Percentiles rank a stretch among this genome's conserved stretches.
phyloP scores from a whole-genome alignment of 202 grass and related monocot species.

The Digitaria exilis region DNA sequence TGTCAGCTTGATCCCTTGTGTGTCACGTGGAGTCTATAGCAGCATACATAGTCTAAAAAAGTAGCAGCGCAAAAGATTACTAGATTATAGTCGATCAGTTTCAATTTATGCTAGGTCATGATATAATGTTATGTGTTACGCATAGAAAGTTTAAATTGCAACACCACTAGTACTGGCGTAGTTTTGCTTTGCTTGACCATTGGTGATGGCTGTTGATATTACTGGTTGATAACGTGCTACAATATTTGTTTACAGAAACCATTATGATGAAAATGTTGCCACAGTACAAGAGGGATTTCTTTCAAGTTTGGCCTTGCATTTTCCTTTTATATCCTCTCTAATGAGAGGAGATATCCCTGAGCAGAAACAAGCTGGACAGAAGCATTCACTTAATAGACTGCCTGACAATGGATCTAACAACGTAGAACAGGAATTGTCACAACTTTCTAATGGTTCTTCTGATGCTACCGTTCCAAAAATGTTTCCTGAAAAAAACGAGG shows the following conservation, averaged over 20 bases:
- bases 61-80: not conserved
- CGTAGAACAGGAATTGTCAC: conserved; percentile 25
- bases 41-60: conserved; percentile 4
- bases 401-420: conserved; percentile 31
- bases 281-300: conserved; percentile 64
- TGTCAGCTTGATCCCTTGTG: not conserved
- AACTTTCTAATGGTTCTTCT: conserved; percentile 35
- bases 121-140: not conserved
- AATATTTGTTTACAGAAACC: conserved; percentile 39
- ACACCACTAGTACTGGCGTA: not conserved
- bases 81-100: not conserved
- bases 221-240: conserved; percentile 15
- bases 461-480: conserved; percentile 37
- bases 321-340: conserved; percentile 79
- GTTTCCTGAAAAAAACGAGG: conserved; percentile 45
- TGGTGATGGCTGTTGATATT: not conserved
- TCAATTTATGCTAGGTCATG: conserved; percentile 12
- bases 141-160: conserved; percentile 16
- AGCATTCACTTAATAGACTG: conserved; percentile 36
- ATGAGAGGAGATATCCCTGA: conserved; percentile 54
- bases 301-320: conserved; percentile 55
- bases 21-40: not conserved
- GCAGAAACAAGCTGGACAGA: conserved; percentile 23
- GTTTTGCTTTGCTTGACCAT: conserved; percentile 16
- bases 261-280: conserved; percentile 38